phyloP scores from a whole-genome alignment of 805 yeast genomes.

The Kodamaea fukazawae region DNA sequence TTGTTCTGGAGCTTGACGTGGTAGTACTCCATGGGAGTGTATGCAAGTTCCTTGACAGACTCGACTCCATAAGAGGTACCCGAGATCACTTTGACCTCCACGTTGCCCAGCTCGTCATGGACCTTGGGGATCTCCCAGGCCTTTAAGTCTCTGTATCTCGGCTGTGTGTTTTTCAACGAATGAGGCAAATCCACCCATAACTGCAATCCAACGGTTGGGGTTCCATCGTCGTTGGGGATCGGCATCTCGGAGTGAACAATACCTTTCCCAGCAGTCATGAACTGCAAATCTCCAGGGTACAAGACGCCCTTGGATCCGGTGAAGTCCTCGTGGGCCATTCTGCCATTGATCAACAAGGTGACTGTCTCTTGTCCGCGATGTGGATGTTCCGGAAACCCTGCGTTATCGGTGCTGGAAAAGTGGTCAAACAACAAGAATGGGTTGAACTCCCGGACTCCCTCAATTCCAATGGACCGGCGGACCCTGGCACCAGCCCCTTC shows the following conservation, averaged over 20 bases:
- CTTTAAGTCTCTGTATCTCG: conserved; percentile 76
- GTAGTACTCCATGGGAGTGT: conserved; percentile 76
- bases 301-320: conserved; percentile 77
- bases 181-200: conserved; percentile 85
- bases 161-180: conserved; percentile 57
- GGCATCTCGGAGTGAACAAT: conserved; percentile 89
- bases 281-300: conserved; percentile 81
- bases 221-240: conserved; percentile 46
- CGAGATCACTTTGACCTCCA: conserved; percentile 67
- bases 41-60: conserved; percentile 71
- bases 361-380: conserved; percentile 82
- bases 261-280: conserved; percentile 92
- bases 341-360: conserved; percentile 62
- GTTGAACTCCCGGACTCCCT: conserved; percentile 65
- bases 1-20: conserved; percentile 64
- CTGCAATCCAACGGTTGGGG: conserved; percentile 64
- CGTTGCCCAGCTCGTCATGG: conserved; percentile 58
- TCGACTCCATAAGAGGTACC: conserved; percentile 78
- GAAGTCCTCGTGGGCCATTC: conserved; percentile 80
- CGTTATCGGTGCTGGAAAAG: conserved; percentile 59
- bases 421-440: conserved; percentile 85
- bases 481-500: conserved; percentile 89
- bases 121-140: conserved; percentile 69
- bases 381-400: conserved; percentile 83
- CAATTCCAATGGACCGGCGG: conserved; percentile 74